Evolutionary conservation across 768 basidiomycete species (phyloP).

Genomic region (Naganishia vaughanmartiniae): DNA sequence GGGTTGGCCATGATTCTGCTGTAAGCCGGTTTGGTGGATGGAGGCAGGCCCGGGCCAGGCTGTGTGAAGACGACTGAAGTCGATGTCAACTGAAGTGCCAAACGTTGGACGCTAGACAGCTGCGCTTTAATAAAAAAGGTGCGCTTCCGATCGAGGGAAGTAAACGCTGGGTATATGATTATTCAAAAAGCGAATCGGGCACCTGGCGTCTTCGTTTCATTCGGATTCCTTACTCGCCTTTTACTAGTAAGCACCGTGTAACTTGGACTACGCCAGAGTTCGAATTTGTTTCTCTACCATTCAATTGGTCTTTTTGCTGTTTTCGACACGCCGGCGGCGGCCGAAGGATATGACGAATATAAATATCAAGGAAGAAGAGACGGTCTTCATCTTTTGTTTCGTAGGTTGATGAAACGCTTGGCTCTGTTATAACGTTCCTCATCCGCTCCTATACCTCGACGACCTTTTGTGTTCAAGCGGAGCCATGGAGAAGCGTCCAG

Average conservation of each 20-base stretch:
- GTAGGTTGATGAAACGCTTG: not conserved
- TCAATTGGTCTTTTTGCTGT: constrained; percentile 24
- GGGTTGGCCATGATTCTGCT: constrained; percentile 11
- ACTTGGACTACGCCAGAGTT: constrained; percentile 25
- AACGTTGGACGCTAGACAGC: not conserved
- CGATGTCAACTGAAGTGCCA: not conserved
- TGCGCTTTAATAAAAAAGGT: constrained; percentile 21
- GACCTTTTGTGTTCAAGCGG: not conserved
- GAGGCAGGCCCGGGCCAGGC: not conserved
- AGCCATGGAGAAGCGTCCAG: not conserved
- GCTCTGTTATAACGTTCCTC: no score
- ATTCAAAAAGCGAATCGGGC: not conserved
- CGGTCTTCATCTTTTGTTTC: not conserved
- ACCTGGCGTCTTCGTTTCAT: constrained; percentile 28
- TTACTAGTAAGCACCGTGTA: constrained; percentile 28
- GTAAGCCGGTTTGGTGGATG: not conserved
- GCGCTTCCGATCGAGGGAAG: not conserved
- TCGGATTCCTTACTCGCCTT: constrained; percentile 28
- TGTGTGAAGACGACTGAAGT: not conserved
- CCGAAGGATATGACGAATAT: constrained; percentile 1
- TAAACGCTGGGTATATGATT: not conserved
- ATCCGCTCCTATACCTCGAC: not conserved
- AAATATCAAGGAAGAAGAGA: not conserved
- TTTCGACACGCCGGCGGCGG: not conserved
- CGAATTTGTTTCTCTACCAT: constrained; percentile 27